Conservation (phyloP, 2,329 filamentous ascomycete species). For the Hypoxylon sp. region DNA sequence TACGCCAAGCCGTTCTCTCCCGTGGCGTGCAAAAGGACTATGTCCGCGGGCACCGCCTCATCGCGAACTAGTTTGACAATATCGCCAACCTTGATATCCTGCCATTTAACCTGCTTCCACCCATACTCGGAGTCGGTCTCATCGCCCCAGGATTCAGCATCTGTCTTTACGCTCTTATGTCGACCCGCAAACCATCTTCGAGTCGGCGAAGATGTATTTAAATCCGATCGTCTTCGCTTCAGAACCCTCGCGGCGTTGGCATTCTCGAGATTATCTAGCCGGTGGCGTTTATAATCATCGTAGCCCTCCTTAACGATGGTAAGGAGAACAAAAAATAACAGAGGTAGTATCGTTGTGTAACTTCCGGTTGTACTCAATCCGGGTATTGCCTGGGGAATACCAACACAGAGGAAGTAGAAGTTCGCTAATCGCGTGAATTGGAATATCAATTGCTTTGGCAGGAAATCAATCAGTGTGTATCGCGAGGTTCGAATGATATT, state of each 20-base stretch:
- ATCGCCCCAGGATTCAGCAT: slow-evolving; percentile 36
- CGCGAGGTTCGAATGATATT: slow-evolving; percentile 84
- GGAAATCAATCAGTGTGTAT: slow-evolving; percentile 86
- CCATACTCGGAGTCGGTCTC: slow-evolving; percentile 47
- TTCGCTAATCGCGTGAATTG: slow-evolving; percentile 91
- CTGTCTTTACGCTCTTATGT: slow-evolving; percentile 24
- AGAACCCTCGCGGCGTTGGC: slow-evolving; percentile 65
- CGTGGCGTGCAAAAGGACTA: slow-evolving; percentile 82
- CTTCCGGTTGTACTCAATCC: slow-evolving; percentile 82
- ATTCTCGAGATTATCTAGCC: slow-evolving; percentile 87
- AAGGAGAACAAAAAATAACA: slow-evolving; percentile 82
- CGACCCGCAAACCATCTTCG: slow-evolving; percentile 46
- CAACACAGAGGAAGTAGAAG: slow-evolving; percentile 88
- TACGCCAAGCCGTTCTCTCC: slow-evolving; percentile 86
- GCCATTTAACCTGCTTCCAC: slow-evolving; percentile 76
- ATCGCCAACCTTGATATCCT: slow-evolving; percentile 78
- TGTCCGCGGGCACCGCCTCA: slow-evolving; percentile 85
- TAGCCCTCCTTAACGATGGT: slow-evolving; percentile 90
- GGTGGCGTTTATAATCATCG: slow-evolving; percentile 85
- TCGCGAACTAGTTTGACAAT: slow-evolving; percentile 78
- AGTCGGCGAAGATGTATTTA: slow-evolving; percentile 21
- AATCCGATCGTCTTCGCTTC: slow-evolving; percentile 48
- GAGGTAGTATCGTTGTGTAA: slow-evolving; percentile 80
- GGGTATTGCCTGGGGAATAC: slow-evolving; percentile 86
- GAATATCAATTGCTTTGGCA: slow-evolving; percentile 86